Conservation (phyloP, 305 asterid genomes). For the Fraxinus nigra region DNA sequence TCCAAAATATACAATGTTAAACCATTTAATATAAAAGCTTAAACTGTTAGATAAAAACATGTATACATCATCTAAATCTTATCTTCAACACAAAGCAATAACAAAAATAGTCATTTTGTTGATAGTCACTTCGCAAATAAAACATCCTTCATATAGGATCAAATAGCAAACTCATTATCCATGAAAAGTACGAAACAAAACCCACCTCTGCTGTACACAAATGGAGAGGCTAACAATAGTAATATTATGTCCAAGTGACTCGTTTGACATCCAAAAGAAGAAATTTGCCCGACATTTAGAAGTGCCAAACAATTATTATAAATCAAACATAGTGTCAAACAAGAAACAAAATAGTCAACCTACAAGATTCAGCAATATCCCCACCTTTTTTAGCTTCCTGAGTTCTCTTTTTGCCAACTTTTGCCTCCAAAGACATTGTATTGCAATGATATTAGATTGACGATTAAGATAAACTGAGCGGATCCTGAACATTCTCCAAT, state of each 20-base stretch:
- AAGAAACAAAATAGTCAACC: neutral
- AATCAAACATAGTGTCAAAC: constrained; percentile 12
- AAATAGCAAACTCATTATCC: neutral
- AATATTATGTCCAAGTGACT: neutral
- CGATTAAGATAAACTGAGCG: constrained; percentile 69
- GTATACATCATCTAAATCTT: neutral
- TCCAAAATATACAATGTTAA: neutral
- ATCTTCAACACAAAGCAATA: neutral
- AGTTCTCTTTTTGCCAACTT: constrained; percentile 84
- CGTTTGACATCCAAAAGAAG: neutral
- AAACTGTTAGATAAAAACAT: neutral
- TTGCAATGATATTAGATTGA: constrained; percentile 70
- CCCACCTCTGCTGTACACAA: neutral
- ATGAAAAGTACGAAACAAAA: neutral
- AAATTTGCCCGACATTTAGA: neutral
- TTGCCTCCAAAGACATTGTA: constrained; percentile 94
- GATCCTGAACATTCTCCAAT: constrained; percentile 83
- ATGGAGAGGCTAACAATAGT: neutral
- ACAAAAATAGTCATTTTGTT: neutral
- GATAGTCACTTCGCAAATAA: neutral
- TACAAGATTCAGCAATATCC: constrained; percentile 10
- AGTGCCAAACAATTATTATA: neutral
- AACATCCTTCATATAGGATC: neutral
- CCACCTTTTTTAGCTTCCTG: constrained; percentile 87
- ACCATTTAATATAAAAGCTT: neutral